Conservation (phyloP, 2,329 filamentous ascomycete genomes). For the Sarocladiaceae sp. region DNA sequence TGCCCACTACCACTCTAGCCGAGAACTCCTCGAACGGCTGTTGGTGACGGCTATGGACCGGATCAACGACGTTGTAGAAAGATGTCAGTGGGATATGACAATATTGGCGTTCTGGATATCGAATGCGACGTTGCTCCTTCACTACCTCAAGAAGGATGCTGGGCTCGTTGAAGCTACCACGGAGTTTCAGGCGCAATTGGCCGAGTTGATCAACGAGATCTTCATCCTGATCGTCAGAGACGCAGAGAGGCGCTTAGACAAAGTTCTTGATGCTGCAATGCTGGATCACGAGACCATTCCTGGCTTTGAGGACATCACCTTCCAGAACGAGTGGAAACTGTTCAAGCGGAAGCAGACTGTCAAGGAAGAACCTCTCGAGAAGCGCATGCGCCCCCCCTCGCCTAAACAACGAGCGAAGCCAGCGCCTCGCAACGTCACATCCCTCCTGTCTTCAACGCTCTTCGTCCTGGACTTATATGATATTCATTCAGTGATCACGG, state of each 20-base stretch:
- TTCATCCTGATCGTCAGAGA: constrained; percentile 97
- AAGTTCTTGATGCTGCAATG: constrained; percentile 88
- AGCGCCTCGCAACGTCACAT: constrained; percentile 91
- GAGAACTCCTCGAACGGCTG: constrained; percentile 73
- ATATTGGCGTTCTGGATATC: constrained; percentile 99
- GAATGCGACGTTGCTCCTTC: constrained; percentile 88
- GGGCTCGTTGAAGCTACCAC: constrained; percentile 74
- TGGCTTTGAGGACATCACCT: constrained; percentile 91
- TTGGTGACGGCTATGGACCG: constrained; percentile 86
- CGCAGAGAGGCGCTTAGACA: constrained; percentile 91
- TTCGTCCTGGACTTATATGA: constrained; percentile 99
- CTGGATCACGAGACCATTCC: constrained; percentile 97
- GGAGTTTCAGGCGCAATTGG: constrained; percentile 87
- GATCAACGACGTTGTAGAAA: constrained; percentile 95
- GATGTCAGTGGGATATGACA: constrained; percentile 98
- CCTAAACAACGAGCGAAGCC: constrained; percentile 89
- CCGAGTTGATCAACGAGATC: constrained; percentile 94
- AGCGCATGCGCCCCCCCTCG: constrained; percentile 84
- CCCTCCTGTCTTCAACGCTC: constrained; percentile 86
- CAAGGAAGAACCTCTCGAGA: constrained; percentile 85
- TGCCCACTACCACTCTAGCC: constrained; percentile 90
- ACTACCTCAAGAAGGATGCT: constrained; percentile 92
- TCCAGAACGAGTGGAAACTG: constrained; percentile 97
- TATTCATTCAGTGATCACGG: constrained; percentile 91
- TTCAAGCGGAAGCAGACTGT: constrained; percentile 88